A percentile compares a stretch with the other conserved stretches of the same genome.
These are phyloP conservation scores for Suillus americanus DNA, from an alignment of 768 basidiomycete species.

Conservation along the genomic window DNA sequence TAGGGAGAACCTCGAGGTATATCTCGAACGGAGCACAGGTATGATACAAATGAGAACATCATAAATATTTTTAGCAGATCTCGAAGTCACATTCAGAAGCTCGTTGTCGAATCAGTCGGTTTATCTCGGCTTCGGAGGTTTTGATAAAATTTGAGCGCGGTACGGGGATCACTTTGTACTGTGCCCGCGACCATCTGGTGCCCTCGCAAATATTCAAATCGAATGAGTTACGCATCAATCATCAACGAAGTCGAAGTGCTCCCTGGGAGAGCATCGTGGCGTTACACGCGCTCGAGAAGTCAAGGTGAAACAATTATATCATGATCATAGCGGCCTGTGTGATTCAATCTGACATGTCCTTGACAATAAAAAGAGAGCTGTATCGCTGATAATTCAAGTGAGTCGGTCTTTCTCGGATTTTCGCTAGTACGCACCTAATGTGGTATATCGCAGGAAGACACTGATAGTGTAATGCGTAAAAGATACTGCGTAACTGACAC, in stretches of 20 bases:
- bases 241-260: not conserved
- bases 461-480: not conserved
- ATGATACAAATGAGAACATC: not conserved
- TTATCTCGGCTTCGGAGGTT: not conserved
- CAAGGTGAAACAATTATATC: not conserved
- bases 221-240: not conserved
- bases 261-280: not conserved
- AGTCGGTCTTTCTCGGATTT: not conserved
- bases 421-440: not conserved
- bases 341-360: not conserved
- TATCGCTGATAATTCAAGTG: too few species aligned
- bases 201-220: not conserved
- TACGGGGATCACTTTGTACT: not conserved
- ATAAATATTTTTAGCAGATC: not conserved
- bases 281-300: not conserved
- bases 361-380: not conserved
- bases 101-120: not conserved
- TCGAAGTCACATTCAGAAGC: not conserved
- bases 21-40: not conserved
- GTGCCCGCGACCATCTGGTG: not conserved
- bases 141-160: not conserved
- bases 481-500: not conserved
- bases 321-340: too few species aligned
- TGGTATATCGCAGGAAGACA: not conserved
- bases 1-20: not conserved